Evolutionary conservation across 768 basidiomycete genomes (phyloP), one percentile per base, ranked within the genome.

Genomic region (Phylloporus scabripes): DNA sequence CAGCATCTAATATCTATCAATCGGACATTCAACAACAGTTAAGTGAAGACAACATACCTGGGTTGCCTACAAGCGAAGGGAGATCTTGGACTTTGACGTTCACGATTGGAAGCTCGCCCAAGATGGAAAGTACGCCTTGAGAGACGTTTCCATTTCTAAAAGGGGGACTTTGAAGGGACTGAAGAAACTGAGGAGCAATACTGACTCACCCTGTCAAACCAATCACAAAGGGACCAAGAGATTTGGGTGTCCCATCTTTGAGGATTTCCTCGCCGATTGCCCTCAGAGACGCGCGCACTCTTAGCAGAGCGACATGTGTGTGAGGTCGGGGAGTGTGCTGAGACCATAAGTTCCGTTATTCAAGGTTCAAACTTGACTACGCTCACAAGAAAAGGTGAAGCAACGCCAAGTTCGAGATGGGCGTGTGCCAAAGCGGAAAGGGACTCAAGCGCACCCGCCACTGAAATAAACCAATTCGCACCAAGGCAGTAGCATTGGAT

Each of bases 371-470:
- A 17, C 14, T 32, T 26, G 17, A 23, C 6, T 23, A 41, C 15
- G 48, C 85, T 49, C 58, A 89, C 90, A 6, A 95, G 73, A 63
- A 95, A 87, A 0, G 92, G 89, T 2, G 86, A 85, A 0, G 88
- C 82, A 4, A 91, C 73, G 0, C 93, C 93, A 7, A 81, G 71
- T 60, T 87, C 80, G 5, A 95, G 74, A 57, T 92, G 81, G 1
- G 82, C 78, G 38, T 91, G 84, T 0, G 89, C 91, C 63, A 89
- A 80, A 5, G 87, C 75, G 1, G 76, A 79, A 20, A 94, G 75
- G 0, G 89, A 85, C 67, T 94, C 92, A 2, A 92, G 78, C 7
- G 82, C 83, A 11, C 92, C 92, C 10, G 88, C 88, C 50, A 89
- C 90, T 92, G 33, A 36, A 23, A 48, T 7, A 15, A 33, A 28